Evolutionary conservation across 1,284 basidiomycete species (phyloP).

Genomic region (Psilocybe mexicana): DNA sequence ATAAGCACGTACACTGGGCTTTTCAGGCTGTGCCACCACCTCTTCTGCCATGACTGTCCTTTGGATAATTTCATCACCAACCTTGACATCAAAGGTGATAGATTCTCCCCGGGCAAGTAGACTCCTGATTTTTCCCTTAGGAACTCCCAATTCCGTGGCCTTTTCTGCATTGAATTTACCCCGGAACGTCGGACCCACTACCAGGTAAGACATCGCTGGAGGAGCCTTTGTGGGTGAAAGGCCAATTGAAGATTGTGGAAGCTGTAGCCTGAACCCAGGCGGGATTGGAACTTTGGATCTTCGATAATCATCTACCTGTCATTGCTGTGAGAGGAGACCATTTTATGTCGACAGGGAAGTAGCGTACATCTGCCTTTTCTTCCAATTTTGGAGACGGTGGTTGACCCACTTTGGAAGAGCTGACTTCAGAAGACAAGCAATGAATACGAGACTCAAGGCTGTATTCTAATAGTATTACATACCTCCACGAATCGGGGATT

Average conservation of each 20-base stretch:
- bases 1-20: conserved; percentile 43
- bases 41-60: conserved; percentile 61
- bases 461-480: neutral
- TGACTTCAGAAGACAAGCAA: no score
- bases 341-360: neutral
- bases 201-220: conserved; percentile 64
- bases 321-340: conserved; percentile 10
- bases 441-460: no score
- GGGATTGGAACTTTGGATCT: conserved; percentile 29
- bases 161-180: conserved; percentile 84
- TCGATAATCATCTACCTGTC: conserved; percentile 17
- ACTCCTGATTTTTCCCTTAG: conserved; percentile 55
- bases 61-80: conserved; percentile 43
- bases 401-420: neutral
- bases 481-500: neutral
- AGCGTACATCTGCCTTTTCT: conserved; percentile 1
- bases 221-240: conserved; percentile 28
- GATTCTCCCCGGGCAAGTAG: conserved; percentile 53
- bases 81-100: conserved; percentile 50
- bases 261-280: conserved; percentile 37
- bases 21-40: conserved; percentile 51
- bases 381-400: neutral
- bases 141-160: conserved; percentile 68
- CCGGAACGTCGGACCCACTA: conserved; percentile 75
- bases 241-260: conserved; percentile 34